A percentile compares a stretch with the other conserved stretches of the same genome.
These are phyloP conservation scores for Populus ilicifolia DNA, from an alignment of 345 rosid genomes.

Conservation along the genomic window DNA sequence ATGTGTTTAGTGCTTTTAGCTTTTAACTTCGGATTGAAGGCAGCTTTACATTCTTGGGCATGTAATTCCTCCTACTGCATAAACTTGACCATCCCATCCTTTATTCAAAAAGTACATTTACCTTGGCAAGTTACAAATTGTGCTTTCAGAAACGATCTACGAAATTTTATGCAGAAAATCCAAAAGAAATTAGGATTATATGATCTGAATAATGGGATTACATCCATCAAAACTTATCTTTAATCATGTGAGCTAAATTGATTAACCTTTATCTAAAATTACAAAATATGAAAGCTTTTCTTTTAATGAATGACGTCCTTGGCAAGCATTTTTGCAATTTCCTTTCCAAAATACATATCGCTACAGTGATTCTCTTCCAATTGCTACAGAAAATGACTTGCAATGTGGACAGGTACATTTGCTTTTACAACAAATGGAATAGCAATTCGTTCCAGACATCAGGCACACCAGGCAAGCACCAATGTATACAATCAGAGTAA, in stretches of 20 bases:
- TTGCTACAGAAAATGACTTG: conserved; percentile 14
- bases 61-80: no score
- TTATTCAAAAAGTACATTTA: no score
- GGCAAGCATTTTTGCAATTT: no score
- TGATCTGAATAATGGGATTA: not conserved
- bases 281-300: not conserved
- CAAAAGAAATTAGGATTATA: not conserved
- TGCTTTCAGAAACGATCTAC: no score
- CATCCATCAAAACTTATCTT: not conserved
- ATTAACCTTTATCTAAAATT: not conserved
- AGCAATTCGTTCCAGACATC: conserved; percentile 94
- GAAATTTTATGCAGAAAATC: not conserved
- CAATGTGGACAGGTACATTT: not conserved
- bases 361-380: not conserved
- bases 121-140: no score
- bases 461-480: conserved; percentile 96
- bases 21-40: no score
- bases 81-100: no score
- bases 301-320: no score
- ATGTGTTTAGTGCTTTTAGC: no score
- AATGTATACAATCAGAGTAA: conserved; percentile 90
- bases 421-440: conserved; percentile 56
- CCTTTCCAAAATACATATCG: no score
- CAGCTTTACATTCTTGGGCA: no score
- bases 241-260: no score